Evolutionary conservation across 176 grass and related monocot species (phyloP).

Genomic region (Avena sativa): DNA sequence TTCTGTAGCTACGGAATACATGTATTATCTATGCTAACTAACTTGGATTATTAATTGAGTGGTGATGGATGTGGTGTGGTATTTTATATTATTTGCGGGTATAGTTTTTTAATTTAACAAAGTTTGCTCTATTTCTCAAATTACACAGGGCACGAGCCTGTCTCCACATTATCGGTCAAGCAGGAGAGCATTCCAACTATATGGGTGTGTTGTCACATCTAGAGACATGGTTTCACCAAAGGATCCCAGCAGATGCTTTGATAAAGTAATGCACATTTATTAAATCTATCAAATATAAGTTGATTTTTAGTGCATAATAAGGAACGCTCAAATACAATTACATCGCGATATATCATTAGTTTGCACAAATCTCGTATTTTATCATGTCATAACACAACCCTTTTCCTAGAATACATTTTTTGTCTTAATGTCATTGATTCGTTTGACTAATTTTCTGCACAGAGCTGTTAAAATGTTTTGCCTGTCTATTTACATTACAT

Average conservation of each 20-base stretch:
- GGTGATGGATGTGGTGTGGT: background rate
- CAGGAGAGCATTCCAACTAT: constrained; percentile 80
- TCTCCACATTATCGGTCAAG: constrained; percentile 63
- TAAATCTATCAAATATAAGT: constrained; percentile 5
- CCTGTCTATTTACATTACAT: background rate
- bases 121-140: constrained; percentile 26
- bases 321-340: background rate
- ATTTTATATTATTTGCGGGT: constrained; percentile 5
- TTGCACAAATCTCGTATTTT: background rate
- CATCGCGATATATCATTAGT: background rate
- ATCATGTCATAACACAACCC: background rate
- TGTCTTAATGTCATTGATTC: constrained; percentile 1
- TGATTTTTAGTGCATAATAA: background rate
- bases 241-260: constrained; percentile 67
- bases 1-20: background rate
- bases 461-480: constrained; percentile 7
- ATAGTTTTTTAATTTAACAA: constrained; percentile 6
- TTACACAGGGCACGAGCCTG: constrained; percentile 42
- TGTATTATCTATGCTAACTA: background rate
- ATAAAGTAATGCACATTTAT: constrained; percentile 68
- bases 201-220: constrained; percentile 84
- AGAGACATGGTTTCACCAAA: constrained; percentile 91
- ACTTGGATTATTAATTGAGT: background rate
- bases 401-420: constrained; percentile 29
- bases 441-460: constrained; percentile 14